phyloP scores from a whole-genome alignment of 2,329 filamentous ascomycete genomes.

The Lachnellula hyalina region DNA sequence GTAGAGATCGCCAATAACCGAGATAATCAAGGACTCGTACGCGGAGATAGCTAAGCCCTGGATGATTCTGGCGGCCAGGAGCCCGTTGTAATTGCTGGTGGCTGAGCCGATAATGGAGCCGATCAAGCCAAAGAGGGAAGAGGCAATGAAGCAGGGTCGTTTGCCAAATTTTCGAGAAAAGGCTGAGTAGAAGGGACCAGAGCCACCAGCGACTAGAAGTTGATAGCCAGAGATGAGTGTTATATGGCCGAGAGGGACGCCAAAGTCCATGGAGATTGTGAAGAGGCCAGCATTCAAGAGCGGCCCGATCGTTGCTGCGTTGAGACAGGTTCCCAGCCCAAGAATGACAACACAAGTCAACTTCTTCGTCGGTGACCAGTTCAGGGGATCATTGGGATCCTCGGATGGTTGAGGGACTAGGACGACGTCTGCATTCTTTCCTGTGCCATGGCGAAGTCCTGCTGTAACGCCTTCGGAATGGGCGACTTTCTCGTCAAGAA shows the following conservation, averaged over 20 bases:
- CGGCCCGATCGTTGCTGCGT: conserved; percentile 17
- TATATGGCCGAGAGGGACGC: conserved; percentile 16
- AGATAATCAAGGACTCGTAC: conserved; percentile 28
- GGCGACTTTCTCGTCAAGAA: conserved; percentile 16
- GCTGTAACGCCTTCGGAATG: conserved; percentile 15
- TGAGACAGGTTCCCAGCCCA: conserved; percentile 35
- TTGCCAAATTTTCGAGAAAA: conserved; percentile 21
- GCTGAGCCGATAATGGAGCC: conserved; percentile 18
- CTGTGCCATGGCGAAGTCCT: conserved; percentile 18
- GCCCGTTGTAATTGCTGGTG: conserved; percentile 11
- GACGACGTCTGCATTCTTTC: conserved; percentile 15
- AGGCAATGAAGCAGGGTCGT: conserved; percentile 14
- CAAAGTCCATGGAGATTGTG: conserved; percentile 13
- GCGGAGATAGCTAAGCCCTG: conserved; percentile 20
- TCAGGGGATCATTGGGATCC: conserved; percentile 45
- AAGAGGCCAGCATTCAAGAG: conserved; percentile 15
- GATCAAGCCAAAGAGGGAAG: conserved; percentile 13
- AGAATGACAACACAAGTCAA: conserved; percentile 36
- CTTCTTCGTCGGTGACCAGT: conserved; percentile 37
- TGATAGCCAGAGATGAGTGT: conserved; percentile 22
- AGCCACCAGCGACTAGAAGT: conserved; percentile 18
- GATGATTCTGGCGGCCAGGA: conserved; percentile 21
- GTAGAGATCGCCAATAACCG: conserved; percentile 38
- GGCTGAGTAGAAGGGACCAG: conserved; percentile 19
- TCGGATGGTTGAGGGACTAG: conserved; percentile 39